Base-by-base conservation (phyloP, 495 filamentous ascomycete genomes). In the Trypethelium eluteriae region DNA sequence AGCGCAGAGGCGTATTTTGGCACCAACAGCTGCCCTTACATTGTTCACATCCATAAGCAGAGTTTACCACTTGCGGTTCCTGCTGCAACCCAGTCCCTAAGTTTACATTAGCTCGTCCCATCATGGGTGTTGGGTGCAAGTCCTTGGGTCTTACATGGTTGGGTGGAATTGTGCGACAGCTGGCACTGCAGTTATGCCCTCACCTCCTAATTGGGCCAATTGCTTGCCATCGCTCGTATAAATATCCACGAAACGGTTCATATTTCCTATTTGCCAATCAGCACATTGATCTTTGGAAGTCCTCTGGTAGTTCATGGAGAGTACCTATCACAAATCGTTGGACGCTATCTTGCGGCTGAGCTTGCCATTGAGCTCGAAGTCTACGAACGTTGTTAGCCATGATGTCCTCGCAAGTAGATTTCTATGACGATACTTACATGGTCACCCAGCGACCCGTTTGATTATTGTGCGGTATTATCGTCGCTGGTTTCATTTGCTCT, bases 201-300 rank as follows among this genome's bases (percentile, higher is more conserved):
- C 89, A 5, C 91, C 90, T 2, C 87, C 89, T 6, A 98, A 80
- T 78, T 98, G 93, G 3, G 91, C 95, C 41, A 98, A 80, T 76
- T 97, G 93, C 72, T 94, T 87, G 2, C 94, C 94, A 39, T 85
- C 80, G 10, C 82, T 78, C 12, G 86, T 87, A 75, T 88, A 98
- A 6, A 98, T 84, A 74, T 98, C 94, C 2, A 98, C 89, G 69
- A 96, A 97, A 25, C 93, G 86, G 74, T 96, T 96, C 93, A 96
- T 98, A 72, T 96, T 96, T 0, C 59, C 34, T 38, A 32, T 1
- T 41, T 36, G 4, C 6, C 32, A n/a, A 41, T 62, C 32, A 62
- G 59, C 59, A 62, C 36, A 14, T 6, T 61, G 41, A 25, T 25
- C 41, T 18, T 53, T 53, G 49, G 5, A 1, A 5, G n/a, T 5